Base-by-base conservation (phyloP, 192 early-diverging fungal genomes). In the Linnemannia zychae region DNA sequence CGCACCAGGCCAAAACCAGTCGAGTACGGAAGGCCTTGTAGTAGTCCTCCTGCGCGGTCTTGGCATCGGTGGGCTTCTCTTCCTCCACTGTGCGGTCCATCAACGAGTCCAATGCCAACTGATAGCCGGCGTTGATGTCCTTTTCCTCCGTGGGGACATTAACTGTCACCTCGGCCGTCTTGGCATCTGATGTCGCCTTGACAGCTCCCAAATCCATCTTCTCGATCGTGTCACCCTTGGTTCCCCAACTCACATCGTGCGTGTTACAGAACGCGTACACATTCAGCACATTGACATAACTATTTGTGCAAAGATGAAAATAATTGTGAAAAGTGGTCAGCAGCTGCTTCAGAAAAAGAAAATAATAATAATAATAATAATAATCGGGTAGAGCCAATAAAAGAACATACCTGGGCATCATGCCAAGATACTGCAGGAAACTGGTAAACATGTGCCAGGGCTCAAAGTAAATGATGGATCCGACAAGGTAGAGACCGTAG, bases 221-320 rank as follows among this genome's bases (percentile, higher is more conserved):
- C 16, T 91, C 77, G 38, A 76, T 89, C 47, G 94, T 96, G 89
- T 96, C 96, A 46, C 97, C 96, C 90, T 98, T 98, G 49, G 97
- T 98, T 60, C 97, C 97, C 97, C 97, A 99, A 5, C 86, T 89
- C 76, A 99, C 96, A 77, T 98, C 97, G 92, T 98, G 97, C 15
- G 96, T 95, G 92, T 99, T 99, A 87, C 95, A 96, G 90, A 97
- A 98, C 2, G 97, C 96, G 71, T 98, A 98, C 22, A 98, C 94
- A 87, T 94, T 97, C 44, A 99, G 88, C 79, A 99, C 96, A 88
- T 98, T 99, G 71, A 95, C 90, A 67, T 82, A 91, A 24, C 87
- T 84, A 60, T 36, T 28, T 9, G 68, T 7, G 15, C 37, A 2
- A 28, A 38, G 67, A 66, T 63, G 24, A 31, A 63, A 31, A 57